Base-by-base conservation (phyloP, 2,329 filamentous ascomycete genomes). In the Allantophomopsis cytisporea region DNA sequence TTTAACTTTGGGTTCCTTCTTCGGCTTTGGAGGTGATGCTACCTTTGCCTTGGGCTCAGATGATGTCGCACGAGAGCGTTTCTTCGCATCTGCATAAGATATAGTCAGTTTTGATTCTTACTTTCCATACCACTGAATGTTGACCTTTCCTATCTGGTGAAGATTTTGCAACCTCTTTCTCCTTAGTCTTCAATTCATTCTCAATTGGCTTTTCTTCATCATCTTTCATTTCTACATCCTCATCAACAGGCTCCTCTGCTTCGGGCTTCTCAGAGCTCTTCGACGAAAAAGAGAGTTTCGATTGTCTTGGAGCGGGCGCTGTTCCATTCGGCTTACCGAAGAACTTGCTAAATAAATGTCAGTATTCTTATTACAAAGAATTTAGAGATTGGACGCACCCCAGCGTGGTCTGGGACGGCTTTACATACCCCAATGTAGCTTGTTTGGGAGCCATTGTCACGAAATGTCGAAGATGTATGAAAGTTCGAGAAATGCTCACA, bases 381-480 rank as follows among this genome's bases (percentile, higher is more conserved):
- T 37, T 35, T 37, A 21, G 36, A 21, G 17, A 15, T 36, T 15
- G 39, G n/a, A 62, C 64, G 61, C 75, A 87, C 83, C 79, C 73
- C 59, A 89, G 64, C 50, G 79, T 85, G 55, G 71, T 75, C 66
- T 89, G 83, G 47, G 70, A 69, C 52, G 77, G 64, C 61, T 75
- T 80, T 46, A 89, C 86, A 64, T 91, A 94, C 87, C 84, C 84
- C 59, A 94, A 64, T 44, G 83, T 94, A 53, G 83, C 77, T 64
- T 94, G 86, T 37, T 54, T 55, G 16, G 55, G 50, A 47, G 54
- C 47, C 55, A 58, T 58, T 35, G 34, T 51, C 43, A 30, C 43
- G 31, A 49, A 47, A 31, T 43, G 21, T 45, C 40, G 45, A 33
- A 44, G 14, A 32, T 17, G 16, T 31, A 46, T 31, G 32, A 41